Conservation (phyloP, 2,329 filamentous ascomycete species). For the Huntiella omanensis region DNA sequence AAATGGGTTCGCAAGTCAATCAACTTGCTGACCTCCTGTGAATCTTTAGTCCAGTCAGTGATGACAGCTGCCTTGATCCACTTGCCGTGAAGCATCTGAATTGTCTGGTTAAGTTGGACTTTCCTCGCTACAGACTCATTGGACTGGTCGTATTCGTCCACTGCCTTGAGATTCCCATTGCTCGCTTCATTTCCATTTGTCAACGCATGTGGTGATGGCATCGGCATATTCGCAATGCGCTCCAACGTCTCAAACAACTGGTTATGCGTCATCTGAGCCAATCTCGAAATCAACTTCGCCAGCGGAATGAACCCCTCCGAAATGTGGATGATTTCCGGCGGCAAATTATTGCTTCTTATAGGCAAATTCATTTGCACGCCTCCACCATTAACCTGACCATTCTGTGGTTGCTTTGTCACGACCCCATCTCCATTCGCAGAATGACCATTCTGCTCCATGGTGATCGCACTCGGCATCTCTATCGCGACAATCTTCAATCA, state of each 20-base stretch:
- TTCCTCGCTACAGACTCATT: constrained; percentile 60
- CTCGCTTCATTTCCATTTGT: constrained; percentile 12
- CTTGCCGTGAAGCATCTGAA: constrained; percentile 60
- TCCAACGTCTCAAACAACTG: constrained; percentile 51
- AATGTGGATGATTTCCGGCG: constrained; percentile 50
- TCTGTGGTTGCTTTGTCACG: neutral
- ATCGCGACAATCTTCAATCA: too few relatives aligned
- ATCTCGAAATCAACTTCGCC: constrained; percentile 52
- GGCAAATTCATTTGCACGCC: constrained; percentile 5
- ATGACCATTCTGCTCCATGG: constrained; percentile 32
- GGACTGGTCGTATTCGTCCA: constrained; percentile 30
- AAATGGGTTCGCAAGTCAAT: constrained; percentile 74
- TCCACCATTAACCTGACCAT: neutral
- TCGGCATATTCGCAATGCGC: constrained; percentile 49
- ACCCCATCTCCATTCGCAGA: neutral
- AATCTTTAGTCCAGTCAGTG: constrained; percentile 71
- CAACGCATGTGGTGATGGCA: constrained; percentile 23
- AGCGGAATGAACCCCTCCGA: constrained; percentile 60
- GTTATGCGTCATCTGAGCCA: constrained; percentile 70
- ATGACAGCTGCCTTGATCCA: constrained; percentile 90
- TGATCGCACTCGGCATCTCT: constrained; percentile 32
- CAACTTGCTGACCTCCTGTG: constrained; percentile 61
- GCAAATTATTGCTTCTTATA: constrained; percentile 35
- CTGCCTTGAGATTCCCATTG: constrained; percentile 28
- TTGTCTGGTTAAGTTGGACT: constrained; percentile 52